These are phyloP conservation scores for Pestalotiopsis sp. DNA, from an alignment of 2,329 filamentous ascomycete species.

Conservation along the genomic window DNA sequence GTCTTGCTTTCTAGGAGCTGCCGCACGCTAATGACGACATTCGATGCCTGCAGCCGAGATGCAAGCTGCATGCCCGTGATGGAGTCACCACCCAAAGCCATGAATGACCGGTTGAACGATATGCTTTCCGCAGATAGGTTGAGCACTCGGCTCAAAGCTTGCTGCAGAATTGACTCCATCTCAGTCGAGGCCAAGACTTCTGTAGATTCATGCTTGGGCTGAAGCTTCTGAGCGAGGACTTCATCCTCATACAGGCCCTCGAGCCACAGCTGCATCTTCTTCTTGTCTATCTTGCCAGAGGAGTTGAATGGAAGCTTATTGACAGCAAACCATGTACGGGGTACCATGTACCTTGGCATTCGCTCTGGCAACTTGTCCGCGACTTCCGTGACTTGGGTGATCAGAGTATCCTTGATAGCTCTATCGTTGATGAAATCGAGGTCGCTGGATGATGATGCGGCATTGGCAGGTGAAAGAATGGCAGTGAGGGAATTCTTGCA, in stretches of 20 bases:
- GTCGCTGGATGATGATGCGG: slow-evolving; percentile 17
- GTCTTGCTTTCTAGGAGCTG: slow-evolving; percentile 3
- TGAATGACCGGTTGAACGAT: slow-evolving; percentile 10
- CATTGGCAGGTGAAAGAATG: slow-evolving; percentile 27
- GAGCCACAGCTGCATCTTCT: slow-evolving; percentile 10
- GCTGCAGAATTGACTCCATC: slow-evolving; percentile 12
- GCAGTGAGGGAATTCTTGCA: slow-evolving; percentile 21
- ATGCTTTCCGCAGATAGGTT: slow-evolving; percentile 8
- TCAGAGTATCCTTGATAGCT: slow-evolving; percentile 18
- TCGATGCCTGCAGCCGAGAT: not conserved
- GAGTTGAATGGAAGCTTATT: slow-evolving; percentile 14
- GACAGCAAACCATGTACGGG: slow-evolving; percentile 13
- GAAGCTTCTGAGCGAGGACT: not conserved
- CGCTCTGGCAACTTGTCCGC: slow-evolving; percentile 10
- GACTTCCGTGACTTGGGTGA: not conserved
- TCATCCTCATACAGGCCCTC: slow-evolving; percentile 13
- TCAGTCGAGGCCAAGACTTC: slow-evolving; percentile 8
- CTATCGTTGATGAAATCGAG: slow-evolving; percentile 25
- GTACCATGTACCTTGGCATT: slow-evolving; percentile 18
- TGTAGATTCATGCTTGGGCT: slow-evolving; percentile 1
- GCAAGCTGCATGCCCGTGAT: slow-evolving; percentile 15
- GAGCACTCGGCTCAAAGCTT: slow-evolving; percentile 14
- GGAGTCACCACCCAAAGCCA: slow-evolving; percentile 13
- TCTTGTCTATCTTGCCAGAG: slow-evolving; percentile 18
- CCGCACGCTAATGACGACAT: slow-evolving; percentile 1